Conservation (phyloP, 768 basidiomycete genomes). For the Amanita jacksonii region DNA sequence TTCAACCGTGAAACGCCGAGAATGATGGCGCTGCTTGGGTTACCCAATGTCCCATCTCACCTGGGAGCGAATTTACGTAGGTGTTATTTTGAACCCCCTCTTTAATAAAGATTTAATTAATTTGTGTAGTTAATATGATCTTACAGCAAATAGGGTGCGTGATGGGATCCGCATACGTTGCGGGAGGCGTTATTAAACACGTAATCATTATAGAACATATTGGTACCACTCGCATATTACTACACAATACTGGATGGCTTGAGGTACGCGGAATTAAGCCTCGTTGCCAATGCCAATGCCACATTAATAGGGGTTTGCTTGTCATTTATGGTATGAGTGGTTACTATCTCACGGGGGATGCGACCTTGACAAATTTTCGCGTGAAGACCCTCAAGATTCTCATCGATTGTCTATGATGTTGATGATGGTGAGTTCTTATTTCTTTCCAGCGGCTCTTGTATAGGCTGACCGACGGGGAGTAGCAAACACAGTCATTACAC, state of each 20-base stretch:
- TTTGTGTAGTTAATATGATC: slow-evolving; percentile 18
- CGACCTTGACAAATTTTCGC: no score
- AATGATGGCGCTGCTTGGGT: slow-evolving; percentile 35
- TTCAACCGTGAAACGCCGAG: slow-evolving; percentile 31
- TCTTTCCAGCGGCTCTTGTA: no score
- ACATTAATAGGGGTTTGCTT: slow-evolving; percentile 26
- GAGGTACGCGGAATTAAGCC: no score
- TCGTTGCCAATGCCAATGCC: no score
- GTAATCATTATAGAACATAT: slow-evolving; percentile 22
- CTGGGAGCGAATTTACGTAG: slow-evolving; percentile 29
- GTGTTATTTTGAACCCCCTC: neutral
- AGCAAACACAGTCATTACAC: slow-evolving; percentile 30
- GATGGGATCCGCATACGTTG: neutral
- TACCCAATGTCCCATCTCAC: slow-evolving; percentile 39
- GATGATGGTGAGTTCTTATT: slow-evolving; percentile 27
- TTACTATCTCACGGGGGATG: no score
- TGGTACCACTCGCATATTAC: slow-evolving; percentile 29
- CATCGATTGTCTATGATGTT: slow-evolving; percentile 14
- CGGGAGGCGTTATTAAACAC: neutral
- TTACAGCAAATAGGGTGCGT: slow-evolving; percentile 7
- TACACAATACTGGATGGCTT: slow-evolving; percentile 41
- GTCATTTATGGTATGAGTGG: slow-evolving; percentile 22
- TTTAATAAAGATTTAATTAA: neutral
- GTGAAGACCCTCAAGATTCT: slow-evolving; percentile 17
- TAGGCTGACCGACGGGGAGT: slow-evolving; percentile 17